These are phyloP conservation scores for Prunella vulgaris DNA, from an alignment of 257 asterid species.

Conservation along the genomic window DNA sequence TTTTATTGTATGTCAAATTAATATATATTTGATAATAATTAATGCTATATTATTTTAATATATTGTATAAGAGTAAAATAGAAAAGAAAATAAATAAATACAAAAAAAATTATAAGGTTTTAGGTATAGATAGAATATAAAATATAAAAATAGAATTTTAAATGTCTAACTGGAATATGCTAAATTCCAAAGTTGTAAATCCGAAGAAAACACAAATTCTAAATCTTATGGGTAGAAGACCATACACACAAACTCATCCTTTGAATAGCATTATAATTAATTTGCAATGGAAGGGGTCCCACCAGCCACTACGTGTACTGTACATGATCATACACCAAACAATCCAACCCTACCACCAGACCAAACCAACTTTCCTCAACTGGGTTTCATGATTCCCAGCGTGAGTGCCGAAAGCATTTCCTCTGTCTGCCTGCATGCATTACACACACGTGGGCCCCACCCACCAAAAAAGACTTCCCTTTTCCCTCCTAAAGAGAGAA, in stretches of 20 bases:
- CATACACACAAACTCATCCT: neutral
- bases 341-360: constrained; percentile 28
- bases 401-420: constrained; percentile 33
- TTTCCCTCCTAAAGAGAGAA: neutral
- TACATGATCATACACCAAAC: constrained; percentile 5
- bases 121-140: too few relatives aligned
- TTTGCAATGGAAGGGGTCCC: neutral
- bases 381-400: constrained; percentile 26
- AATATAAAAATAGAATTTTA: too few relatives aligned
- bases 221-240: too few relatives aligned
- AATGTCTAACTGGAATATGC: too few relatives aligned
- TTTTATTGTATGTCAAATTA: too few relatives aligned
- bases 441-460: constrained; percentile 23
- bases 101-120: too few relatives aligned
- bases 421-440: neutral
- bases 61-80: too few relatives aligned
- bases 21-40: too few relatives aligned
- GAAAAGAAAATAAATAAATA: too few relatives aligned
- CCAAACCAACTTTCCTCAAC: neutral
- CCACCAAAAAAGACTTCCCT: neutral
- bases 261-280: neutral
- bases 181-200: too few relatives aligned
- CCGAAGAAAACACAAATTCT: too few relatives aligned
- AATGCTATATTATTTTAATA: too few relatives aligned
- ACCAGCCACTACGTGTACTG: neutral